Evolutionary conservation across 352 stramenopile species (phyloP).

Genomic region (Paralagenidium karlingii): DNA sequence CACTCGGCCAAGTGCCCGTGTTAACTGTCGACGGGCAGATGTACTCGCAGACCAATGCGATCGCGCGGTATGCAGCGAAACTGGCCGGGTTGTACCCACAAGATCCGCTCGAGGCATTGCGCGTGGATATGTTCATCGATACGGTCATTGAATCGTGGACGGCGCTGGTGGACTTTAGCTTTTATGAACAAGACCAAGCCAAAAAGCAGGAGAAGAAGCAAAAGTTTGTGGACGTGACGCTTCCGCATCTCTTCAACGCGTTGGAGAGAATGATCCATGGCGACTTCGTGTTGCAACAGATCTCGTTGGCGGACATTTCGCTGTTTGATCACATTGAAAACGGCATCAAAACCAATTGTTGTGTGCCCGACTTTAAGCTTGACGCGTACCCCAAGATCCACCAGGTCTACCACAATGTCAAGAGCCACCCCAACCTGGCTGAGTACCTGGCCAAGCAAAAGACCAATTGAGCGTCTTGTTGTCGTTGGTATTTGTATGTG

Average conservation of each 20-base stretch:
- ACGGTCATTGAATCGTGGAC: neutral
- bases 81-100: slow-evolving; percentile 30
- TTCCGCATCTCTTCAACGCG: slow-evolving; percentile 17
- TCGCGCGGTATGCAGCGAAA: slow-evolving; percentile 36
- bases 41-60: slow-evolving; percentile 45
- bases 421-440: slow-evolving; percentile 16
- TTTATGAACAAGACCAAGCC: slow-evolving; percentile 15
- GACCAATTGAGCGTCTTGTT: too few relatives aligned
- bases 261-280: slow-evolving; percentile 31
- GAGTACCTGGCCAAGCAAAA: slow-evolving; percentile 23
- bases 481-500: too few relatives aligned
- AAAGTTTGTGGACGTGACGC: slow-evolving; percentile 11
- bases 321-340: slow-evolving; percentile 32
- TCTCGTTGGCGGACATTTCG: slow-evolving; percentile 21
- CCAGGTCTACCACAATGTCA: slow-evolving; percentile 17
- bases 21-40: slow-evolving; percentile 34
- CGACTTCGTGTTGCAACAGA: slow-evolving; percentile 31
- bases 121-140: slow-evolving; percentile 20
- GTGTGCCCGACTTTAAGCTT: slow-evolving; percentile 7
- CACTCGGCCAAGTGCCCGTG: slow-evolving; percentile 32
- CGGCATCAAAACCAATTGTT: slow-evolving; percentile 10
- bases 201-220: slow-evolving; percentile 23
- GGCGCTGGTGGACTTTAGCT: slow-evolving; percentile 27
- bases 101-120: slow-evolving; percentile 19
- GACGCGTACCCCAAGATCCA: slow-evolving; percentile 30